A percentile compares a stretch with the other conserved stretches of the same genome.
These are phyloP conservation scores for Angomonas desouzai DNA, from an alignment of 208 protist species.

Conservation along the genomic window DNA sequence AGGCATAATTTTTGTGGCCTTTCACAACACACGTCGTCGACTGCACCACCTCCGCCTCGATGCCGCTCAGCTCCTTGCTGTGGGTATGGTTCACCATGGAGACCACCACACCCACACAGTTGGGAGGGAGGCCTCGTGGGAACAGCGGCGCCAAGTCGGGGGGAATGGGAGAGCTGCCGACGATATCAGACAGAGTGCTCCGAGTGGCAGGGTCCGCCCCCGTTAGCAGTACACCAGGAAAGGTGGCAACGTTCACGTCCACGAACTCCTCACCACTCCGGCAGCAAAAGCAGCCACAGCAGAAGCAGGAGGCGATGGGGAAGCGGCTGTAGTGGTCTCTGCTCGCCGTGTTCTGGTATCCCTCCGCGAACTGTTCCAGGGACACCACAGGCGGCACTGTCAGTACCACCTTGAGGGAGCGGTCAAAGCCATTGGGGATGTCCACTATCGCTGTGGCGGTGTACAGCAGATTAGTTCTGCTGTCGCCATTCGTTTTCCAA, in stretches of 20 bases:
- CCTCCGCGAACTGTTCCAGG: background rate
- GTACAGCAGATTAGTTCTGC: background rate
- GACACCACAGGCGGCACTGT: background rate
- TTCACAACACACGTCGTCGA: background rate
- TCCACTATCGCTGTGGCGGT: background rate
- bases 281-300: constrained; percentile 1
- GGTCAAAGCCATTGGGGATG: background rate
- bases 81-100: background rate
- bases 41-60: background rate
- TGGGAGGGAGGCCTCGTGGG: background rate
- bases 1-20: background rate
- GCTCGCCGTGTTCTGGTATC: background rate
- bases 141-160: background rate
- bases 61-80: background rate
- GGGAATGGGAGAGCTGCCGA: background rate
- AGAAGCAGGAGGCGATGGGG: background rate
- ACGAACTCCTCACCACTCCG: background rate
- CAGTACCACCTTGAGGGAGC: background rate
- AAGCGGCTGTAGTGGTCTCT: background rate
- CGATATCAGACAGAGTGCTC: background rate
- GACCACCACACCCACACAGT: background rate
- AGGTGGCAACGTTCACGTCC: background rate
- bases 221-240: background rate
- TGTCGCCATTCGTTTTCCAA: background rate
- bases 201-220: background rate